Base-by-base conservation (phyloP, 768 basidiomycete species). In the Pisolithus sp. region DNA sequence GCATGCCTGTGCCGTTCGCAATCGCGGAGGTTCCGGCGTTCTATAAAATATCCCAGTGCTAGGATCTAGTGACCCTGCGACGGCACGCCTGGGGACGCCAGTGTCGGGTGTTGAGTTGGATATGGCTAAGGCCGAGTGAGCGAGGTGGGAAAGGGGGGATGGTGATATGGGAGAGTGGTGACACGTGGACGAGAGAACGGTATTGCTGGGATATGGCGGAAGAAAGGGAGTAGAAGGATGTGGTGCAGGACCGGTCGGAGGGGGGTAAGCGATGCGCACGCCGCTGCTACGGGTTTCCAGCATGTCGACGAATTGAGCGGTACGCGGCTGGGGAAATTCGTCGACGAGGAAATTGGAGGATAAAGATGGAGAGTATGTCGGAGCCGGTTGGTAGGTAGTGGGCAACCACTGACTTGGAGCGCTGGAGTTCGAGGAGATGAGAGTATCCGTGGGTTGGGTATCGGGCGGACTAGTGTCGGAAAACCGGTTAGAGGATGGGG, bases 1-100 rank as follows among this genome's bases (percentile, higher is more conserved):
- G 66, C 86, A 89, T 3, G 85, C 85, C 59, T 87, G 85, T 0
- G 81, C 80, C 0, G 86, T 88, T 46, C 86, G 77, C 28, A 85
- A 67, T 0, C 85, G 76, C 1, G 83, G 77, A 51, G 83, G 81
- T 56, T 85, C 82, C 1, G 80, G 76, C 0, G 80, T 76, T 15
- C 75, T 76, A 63, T 83, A 82, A 59, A 83, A 85, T 40, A 84
- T 77, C n/a, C 82, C 81, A 0, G 83, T 85, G 2, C 72, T 56
- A 1, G 80, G 80, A 63, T 86, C 82, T 36, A 86, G 71, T 0
- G 81, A 81, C 37, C 84, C 84, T 0, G 80, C 76, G 23, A 85
- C 72, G 5, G 73, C 68, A 38, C 52, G 53, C 23, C 57, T 61
- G 13, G 60, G 63, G 2, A 55, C 31, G 17, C 37, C 38, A 1